These are phyloP conservation scores for Amphibolis antarctica DNA, from an alignment of 106 monocot species.

Conservation along the genomic window DNA sequence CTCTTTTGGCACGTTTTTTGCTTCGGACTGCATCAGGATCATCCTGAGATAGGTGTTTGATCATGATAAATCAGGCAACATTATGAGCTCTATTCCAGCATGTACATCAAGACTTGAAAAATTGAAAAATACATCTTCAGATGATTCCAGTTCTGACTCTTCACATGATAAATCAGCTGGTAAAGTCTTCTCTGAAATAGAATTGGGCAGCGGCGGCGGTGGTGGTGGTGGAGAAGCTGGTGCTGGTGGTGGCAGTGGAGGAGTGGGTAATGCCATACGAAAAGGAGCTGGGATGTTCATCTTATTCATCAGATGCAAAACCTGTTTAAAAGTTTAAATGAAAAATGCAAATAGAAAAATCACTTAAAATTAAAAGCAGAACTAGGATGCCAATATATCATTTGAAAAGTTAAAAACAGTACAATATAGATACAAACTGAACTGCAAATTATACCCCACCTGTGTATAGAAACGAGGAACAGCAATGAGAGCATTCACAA, in stretches of 20 bases:
- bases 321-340: slow-evolving; percentile 27
- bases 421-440: neutral
- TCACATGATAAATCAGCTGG: slow-evolving; percentile 49
- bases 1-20: slow-evolving; percentile 52
- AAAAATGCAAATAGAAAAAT: neutral
- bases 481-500: slow-evolving; percentile 85
- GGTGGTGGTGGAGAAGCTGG: slow-evolving; percentile 48
- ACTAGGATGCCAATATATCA: neutral
- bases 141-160: slow-evolving; percentile 93
- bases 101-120: neutral
- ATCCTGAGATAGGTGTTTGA: slow-evolving; percentile 31
- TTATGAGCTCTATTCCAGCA: too few relatives aligned
- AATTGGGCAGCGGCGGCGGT: slow-evolving; percentile 41
- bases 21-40: slow-evolving; percentile 17
- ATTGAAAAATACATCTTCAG: slow-evolving; percentile 49
- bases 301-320: slow-evolving; percentile 99
- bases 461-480: slow-evolving; percentile 98
- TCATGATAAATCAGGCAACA: too few relatives aligned
- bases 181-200: slow-evolving; percentile 11
- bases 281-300: slow-evolving; percentile 98
- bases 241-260: slow-evolving; percentile 66
- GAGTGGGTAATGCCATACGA: slow-evolving; percentile 88
- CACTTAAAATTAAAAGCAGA: neutral
- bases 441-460: slow-evolving; percentile 24
- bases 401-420: too few relatives aligned